These are phyloP conservation scores for Falciphora oryzae DNA, from an alignment of 2,329 filamentous ascomycete genomes.

Conservation along the genomic window DNA sequence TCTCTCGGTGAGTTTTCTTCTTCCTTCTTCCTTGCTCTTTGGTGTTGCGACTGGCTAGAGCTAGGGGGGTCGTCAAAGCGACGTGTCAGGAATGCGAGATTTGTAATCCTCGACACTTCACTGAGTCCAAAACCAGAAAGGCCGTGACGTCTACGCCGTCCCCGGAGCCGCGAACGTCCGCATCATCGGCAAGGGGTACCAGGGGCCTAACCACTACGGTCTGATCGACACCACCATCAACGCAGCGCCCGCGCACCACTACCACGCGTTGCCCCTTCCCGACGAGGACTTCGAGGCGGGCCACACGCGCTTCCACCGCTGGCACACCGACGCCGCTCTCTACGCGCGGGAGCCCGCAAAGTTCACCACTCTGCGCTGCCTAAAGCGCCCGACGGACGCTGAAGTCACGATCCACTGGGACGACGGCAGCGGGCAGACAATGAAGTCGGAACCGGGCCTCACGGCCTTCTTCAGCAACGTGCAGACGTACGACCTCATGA, in stretches of 20 bases:
- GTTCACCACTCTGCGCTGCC: constrained; percentile 27
- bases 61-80: too few relatives aligned
- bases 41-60: too few relatives aligned
- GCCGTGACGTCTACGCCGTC: constrained; percentile 29
- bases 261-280: constrained; percentile 28
- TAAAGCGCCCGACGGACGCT: constrained; percentile 33
- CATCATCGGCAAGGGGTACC: constrained; percentile 38
- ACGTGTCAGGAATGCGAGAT: background rate
- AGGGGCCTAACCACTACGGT: constrained; percentile 38
- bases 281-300: constrained; percentile 31
- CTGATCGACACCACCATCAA: constrained; percentile 30
- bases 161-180: constrained; percentile 38
- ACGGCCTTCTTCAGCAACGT: constrained; percentile 38
- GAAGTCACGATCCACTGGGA: constrained; percentile 25
- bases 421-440: constrained; percentile 28
- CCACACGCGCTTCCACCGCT: constrained; percentile 39
- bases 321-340: constrained; percentile 43
- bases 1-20: constrained; percentile 17
- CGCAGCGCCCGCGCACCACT: constrained; percentile 29
- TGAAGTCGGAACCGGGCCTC: constrained; percentile 36
- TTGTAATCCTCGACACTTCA: background rate
- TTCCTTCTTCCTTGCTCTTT: too few relatives aligned
- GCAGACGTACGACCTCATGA: constrained; percentile 35
- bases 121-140: constrained; percentile 17
- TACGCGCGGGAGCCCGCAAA: constrained; percentile 29